phyloP scores from a whole-genome alignment of 83 land plant genomes.

The Picea mariana region DNA sequence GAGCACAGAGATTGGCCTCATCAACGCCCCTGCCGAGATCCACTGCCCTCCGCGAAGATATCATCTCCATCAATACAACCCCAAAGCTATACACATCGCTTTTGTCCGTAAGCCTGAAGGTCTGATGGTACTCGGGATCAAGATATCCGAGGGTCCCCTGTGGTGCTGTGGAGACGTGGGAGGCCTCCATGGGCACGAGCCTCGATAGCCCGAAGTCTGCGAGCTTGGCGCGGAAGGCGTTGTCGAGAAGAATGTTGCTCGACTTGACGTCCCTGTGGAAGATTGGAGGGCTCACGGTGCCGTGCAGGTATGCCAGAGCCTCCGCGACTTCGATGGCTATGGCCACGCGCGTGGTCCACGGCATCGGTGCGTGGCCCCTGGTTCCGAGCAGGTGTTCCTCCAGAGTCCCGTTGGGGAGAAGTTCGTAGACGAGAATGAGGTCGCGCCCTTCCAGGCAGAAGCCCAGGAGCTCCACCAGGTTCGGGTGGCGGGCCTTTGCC shows the following conservation, averaged over 20 bases:
- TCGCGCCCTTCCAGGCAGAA: constrained; percentile 24
- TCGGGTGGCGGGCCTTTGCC: constrained; percentile 34
- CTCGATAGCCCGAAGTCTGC: constrained; percentile 37
- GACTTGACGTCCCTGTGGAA: constrained; percentile 36
- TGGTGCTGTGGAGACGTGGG: constrained; percentile 18
- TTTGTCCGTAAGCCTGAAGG: constrained; percentile 22
- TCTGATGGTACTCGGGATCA: constrained; percentile 25
- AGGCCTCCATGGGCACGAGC: background rate
- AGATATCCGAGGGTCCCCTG: constrained; percentile 24
- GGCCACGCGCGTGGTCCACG: background rate
- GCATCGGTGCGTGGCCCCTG: background rate
- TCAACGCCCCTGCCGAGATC: too few species aligned
- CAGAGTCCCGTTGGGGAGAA: constrained; percentile 29
- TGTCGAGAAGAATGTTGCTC: constrained; percentile 31
- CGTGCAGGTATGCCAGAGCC: constrained; percentile 21
- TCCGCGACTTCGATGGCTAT: constrained; percentile 3
- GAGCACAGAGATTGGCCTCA: background rate
- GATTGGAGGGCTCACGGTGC: constrained; percentile 21
- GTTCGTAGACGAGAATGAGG: constrained; percentile 18
- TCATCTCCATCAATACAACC: background rate
- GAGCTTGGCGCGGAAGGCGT: constrained; percentile 25
- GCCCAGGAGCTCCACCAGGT: constrained; percentile 38
- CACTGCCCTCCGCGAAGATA: too few species aligned
- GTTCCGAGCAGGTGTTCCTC: constrained; percentile 26
- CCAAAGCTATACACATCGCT: constrained; percentile 14